These are phyloP conservation scores for Lasiodiplodia gonubiensis DNA, from an alignment of 2,329 filamentous ascomycete species.

Conservation along the genomic window DNA sequence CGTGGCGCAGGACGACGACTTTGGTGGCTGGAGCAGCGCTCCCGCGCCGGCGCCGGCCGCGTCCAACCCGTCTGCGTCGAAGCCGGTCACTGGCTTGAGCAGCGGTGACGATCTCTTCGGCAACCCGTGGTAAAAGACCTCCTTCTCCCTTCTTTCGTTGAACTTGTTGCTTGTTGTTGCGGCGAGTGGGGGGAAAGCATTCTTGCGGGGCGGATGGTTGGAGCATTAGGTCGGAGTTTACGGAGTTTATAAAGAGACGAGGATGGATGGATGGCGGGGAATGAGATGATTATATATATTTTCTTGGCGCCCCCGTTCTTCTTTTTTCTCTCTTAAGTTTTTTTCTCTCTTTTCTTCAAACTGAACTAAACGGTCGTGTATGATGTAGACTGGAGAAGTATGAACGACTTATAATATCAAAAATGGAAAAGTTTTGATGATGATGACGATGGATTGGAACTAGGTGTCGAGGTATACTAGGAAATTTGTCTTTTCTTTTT, in stretches of 20 bases:
- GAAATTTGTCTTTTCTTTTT: no score
- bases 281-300: not conserved
- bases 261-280: not conserved
- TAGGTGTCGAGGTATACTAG: not conserved
- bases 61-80: constrained; percentile 36
- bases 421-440: not conserved
- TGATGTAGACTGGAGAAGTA: constrained; percentile 8
- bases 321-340: not conserved
- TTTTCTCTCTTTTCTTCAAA: not conserved
- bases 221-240: constrained; percentile 10
- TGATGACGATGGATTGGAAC: no score
- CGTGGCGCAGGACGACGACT: constrained; percentile 89
- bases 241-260: not conserved
- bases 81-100: constrained; percentile 62
- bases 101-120: constrained; percentile 83
- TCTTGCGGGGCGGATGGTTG: not conserved
- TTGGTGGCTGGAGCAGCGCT: constrained; percentile 89
- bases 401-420: not conserved
- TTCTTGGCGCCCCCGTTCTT: no score
- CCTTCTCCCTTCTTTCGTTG: no score
- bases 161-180: no score
- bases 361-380: not conserved
- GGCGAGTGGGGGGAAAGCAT: constrained; percentile 47
- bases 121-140: constrained; percentile 83
- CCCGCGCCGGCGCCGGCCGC: constrained; percentile 56